Base-by-base conservation (phyloP, 495 filamentous ascomycete genomes). In the Lasiosphaeria miniovina region DNA sequence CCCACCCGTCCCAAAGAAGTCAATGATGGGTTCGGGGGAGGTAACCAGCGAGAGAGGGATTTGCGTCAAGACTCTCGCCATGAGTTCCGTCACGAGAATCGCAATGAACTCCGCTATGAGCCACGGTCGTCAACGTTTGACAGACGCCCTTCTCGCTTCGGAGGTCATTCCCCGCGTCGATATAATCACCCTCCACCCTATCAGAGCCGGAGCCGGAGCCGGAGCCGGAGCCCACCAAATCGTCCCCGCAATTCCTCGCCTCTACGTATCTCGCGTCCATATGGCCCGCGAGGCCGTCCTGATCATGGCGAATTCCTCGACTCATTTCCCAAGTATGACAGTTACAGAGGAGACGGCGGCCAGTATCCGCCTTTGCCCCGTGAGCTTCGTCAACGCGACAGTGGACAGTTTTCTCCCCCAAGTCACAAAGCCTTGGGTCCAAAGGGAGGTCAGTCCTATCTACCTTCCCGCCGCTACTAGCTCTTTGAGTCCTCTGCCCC, bases 161-260 rank as follows among this genome's bases (percentile, higher is more conserved):
- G 63, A 6, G 60, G 34, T n/a, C 48, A 54, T 6, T 55, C 57
- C 40, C 52, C 55, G 45, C 43, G 53, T 51, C 59, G 66, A 6
- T 65, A 70, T 36, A 36, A 46, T 50, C 38, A 54, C 36, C 62
- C 60, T 7, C 49, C 49, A 7, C 59, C 60, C 4, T 36, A 36
- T 2, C 52, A 17, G n/a, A 14, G 36, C 10, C 52, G 15, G 14
- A 57, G 36, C 49, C 54, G 61, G 7, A 48, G 63, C 31, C 48
- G 60, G 11, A 59, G 55, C 24, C 54, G 41, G 8, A 68, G 61
- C 50, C 60, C 67, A 7, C 40, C 65, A 8, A 43, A 61, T 32
- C 65, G 66, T n/a, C 61, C 65, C 3, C 63, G 65, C 35, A 61
- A 64, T 0, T 62, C 57, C 17, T 64, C 65, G 3, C 58, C 56